A percentile compares a stretch with the other conserved stretches of the same genome.
Conservation (phyloP, 1,284 basidiomycete genomes). For the Austroboletus novae-zelandiae region DNA sequence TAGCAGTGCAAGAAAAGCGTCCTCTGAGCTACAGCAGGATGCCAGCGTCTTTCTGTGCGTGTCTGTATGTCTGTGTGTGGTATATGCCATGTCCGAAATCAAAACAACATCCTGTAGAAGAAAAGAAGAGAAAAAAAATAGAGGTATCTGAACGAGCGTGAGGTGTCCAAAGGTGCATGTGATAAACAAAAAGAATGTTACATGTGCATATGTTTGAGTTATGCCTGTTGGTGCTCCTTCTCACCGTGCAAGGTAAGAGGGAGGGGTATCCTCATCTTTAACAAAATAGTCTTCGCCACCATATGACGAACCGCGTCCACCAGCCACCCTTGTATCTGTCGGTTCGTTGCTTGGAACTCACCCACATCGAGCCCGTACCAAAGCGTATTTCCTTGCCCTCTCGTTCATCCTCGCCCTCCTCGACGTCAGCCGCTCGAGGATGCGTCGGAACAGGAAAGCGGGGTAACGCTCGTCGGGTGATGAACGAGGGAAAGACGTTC, state of each 20-base stretch:
- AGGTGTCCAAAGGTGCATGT: slow-evolving; percentile 14
- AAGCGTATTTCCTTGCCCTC: slow-evolving; percentile 56
- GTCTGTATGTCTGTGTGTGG: background rate
- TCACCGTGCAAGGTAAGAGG: background rate
- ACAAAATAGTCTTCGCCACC: slow-evolving; percentile 72
- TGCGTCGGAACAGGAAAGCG: slow-evolving; percentile 49
- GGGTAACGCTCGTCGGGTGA: slow-evolving; percentile 59
- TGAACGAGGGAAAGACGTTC: slow-evolving; percentile 66
- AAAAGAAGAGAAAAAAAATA: background rate
- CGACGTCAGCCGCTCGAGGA: slow-evolving; percentile 49
- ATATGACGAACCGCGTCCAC: slow-evolving; percentile 69
- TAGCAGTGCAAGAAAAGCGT: background rate
- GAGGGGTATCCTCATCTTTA: slow-evolving; percentile 31
- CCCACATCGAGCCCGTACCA: slow-evolving; percentile 73
- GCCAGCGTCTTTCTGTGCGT: background rate
- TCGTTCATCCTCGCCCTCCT: slow-evolving; percentile 59
- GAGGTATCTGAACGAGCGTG: slow-evolving; percentile 22
- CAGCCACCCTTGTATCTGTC: slow-evolving; percentile 67
- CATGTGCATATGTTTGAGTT: slow-evolving; percentile 36
- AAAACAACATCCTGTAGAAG: slow-evolving; percentile 18
- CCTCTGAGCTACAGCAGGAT: background rate
- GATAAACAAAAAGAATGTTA: slow-evolving; percentile 35
- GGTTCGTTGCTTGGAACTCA: slow-evolving; percentile 53
- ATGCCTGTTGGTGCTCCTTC: slow-evolving; percentile 17
- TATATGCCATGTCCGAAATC: slow-evolving; percentile 19